Conservation (phyloP, 768 basidiomycete species). For the Asterophora lycoperdoides region DNA sequence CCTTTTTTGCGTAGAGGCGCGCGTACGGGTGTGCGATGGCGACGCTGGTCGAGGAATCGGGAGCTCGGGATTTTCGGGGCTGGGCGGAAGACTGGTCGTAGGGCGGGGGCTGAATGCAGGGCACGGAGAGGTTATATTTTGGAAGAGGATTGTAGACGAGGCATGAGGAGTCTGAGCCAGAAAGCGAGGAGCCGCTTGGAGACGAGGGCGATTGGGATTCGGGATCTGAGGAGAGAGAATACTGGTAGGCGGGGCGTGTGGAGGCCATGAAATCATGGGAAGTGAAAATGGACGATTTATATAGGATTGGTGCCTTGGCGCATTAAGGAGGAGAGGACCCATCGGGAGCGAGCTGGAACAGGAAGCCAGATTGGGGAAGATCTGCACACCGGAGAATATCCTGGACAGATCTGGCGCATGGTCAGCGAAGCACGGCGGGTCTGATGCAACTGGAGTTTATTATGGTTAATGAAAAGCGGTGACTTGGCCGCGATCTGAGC, state of each 20-base stretch:
- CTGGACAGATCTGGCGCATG: conserved; percentile 14
- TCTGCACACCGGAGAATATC: conserved; percentile 11
- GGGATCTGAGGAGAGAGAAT: neutral
- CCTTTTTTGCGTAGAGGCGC: conserved; percentile 61
- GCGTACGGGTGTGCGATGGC: conserved; percentile 62
- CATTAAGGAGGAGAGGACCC: neutral
- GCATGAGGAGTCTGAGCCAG: conserved; percentile 1
- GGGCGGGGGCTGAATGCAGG: neutral
- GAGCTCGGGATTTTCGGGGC: conserved; percentile 2
- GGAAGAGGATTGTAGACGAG: conserved; percentile 7
- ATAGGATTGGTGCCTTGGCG: neutral
- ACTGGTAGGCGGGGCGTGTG: conserved; percentile 2
- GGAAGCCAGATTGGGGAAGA: conserved; percentile 16
- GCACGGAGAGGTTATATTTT: neutral
- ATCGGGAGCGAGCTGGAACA: conserved; percentile 16
- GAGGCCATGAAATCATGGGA: conserved; percentile 2
- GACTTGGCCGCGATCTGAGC: too few relatives aligned
- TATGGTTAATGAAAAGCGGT: too few relatives aligned
- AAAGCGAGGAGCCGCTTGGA: conserved; percentile 9
- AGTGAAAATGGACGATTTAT: conserved; percentile 3
- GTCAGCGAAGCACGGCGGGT: neutral
- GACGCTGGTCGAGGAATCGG: conserved; percentile 6
- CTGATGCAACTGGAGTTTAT: too few relatives aligned
- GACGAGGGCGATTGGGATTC: conserved; percentile 10
- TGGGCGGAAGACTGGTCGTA: neutral